These are phyloP conservation scores for Gastrolobium villosum DNA, from an alignment of 306 rosid genomes.

Conservation along the genomic window DNA sequence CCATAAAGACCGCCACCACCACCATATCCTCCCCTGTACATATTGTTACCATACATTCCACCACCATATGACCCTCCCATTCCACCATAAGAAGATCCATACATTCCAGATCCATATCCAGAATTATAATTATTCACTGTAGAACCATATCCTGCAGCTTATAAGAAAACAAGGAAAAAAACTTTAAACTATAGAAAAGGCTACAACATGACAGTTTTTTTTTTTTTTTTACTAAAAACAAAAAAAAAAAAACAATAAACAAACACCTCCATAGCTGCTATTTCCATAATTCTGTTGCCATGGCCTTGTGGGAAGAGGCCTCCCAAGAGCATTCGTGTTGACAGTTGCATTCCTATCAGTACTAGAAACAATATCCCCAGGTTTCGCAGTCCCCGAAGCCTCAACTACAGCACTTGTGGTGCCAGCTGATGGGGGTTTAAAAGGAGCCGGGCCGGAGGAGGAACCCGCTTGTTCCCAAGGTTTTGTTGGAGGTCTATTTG, in stretches of 20 bases:
- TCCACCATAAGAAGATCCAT: slow-evolving; percentile 74
- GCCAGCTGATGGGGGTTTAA: slow-evolving; percentile 87
- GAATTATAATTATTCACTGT: slow-evolving; percentile 73
- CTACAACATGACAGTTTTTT: not conserved
- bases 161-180: slow-evolving; percentile 8
- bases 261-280: slow-evolving; percentile 69
- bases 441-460: slow-evolving; percentile 90
- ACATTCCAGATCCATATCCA: slow-evolving; percentile 70
- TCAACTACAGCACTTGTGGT: slow-evolving; percentile 92
- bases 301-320: slow-evolving; percentile 95
- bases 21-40: slow-evolving; percentile 79
- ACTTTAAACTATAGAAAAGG: not conserved
- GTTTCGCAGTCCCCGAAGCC: slow-evolving; percentile 96
- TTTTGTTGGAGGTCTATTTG: slow-evolving; percentile 80
- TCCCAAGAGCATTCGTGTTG: slow-evolving; percentile 68
- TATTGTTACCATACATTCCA: slow-evolving; percentile 85
- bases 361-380: slow-evolving; percentile 89
- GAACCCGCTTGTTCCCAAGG: slow-evolving; percentile 95
- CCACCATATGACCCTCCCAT: slow-evolving; percentile 86
- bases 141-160: slow-evolving; percentile 75
- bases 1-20: slow-evolving; percentile 89
- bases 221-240: not conserved
- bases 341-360: slow-evolving; percentile 59
- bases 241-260: not conserved
- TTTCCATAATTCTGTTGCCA: slow-evolving; percentile 91